Conservation (phyloP, 2,329 filamentous ascomycete genomes). For the Fonsecaea multimorphosa region DNA sequence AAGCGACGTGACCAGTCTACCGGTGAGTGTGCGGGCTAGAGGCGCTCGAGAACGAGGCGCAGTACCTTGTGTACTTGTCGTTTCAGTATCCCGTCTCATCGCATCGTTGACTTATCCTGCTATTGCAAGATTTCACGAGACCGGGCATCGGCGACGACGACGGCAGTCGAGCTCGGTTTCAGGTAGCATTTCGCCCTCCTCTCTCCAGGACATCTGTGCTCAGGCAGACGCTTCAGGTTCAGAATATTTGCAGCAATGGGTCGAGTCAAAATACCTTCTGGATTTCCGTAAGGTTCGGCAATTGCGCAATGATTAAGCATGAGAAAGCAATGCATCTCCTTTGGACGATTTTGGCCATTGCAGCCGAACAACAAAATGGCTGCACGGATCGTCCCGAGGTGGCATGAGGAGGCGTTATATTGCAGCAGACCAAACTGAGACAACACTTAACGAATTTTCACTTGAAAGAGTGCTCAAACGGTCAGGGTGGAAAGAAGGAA, state of each 20-base stretch:
- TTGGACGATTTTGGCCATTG: background rate
- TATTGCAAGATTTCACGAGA: background rate
- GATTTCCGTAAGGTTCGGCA: background rate
- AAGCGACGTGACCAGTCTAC: background rate
- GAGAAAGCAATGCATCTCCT: background rate
- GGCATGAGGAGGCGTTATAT: background rate
- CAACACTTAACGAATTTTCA: background rate
- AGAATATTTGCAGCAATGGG: background rate
- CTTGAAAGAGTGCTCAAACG: background rate
- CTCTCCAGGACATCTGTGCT: background rate
- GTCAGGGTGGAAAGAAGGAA: background rate
- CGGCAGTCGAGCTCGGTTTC: background rate
- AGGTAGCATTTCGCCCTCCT: background rate
- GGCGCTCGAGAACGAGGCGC: background rate
- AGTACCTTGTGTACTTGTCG: background rate
- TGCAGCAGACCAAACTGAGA: background rate
- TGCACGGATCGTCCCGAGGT: background rate
- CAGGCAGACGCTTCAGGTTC: background rate
- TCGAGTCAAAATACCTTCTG: background rate
- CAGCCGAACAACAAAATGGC: background rate
- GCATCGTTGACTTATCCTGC: too few species aligned
- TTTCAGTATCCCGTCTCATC: background rate
- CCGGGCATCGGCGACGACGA: background rate
- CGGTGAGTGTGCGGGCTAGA: background rate
- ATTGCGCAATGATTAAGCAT: background rate